These are phyloP conservation scores for Melampsora americana DNA, from an alignment of 1,284 basidiomycete species.

Conservation along the genomic window DNA sequence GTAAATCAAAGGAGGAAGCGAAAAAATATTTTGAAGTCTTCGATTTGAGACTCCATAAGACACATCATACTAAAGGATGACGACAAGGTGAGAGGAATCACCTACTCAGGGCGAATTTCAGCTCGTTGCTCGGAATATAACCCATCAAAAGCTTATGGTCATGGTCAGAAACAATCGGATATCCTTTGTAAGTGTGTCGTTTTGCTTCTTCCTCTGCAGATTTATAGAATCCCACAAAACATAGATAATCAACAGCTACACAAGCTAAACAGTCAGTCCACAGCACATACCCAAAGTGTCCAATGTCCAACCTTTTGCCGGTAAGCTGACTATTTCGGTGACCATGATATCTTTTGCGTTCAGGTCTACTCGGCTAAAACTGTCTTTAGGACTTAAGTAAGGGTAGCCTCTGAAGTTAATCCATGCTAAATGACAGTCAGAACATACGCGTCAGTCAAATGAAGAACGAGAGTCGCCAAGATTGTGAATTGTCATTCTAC, in stretches of 20 bases:
- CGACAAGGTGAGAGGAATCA: not conserved
- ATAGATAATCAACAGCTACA: not conserved
- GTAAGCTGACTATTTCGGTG: slow-evolving; percentile 51
- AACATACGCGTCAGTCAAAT: not conserved
- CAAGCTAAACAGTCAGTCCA: not conserved
- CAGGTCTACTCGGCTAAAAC: slow-evolving; percentile 66
- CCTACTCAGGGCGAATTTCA: slow-evolving; percentile 38
- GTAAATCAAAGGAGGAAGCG: not conserved
- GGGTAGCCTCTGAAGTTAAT: slow-evolving; percentile 62
- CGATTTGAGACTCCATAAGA: not conserved
- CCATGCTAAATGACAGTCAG: slow-evolving; percentile 46
- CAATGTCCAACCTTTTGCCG: slow-evolving; percentile 54
- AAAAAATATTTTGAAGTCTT: not conserved
- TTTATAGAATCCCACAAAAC: not conserved
- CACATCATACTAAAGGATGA: no score
- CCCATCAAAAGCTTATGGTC: slow-evolving; percentile 25
- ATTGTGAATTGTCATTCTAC: slow-evolving; percentile 56
- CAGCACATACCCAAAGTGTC: slow-evolving; percentile 58
- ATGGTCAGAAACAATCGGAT: slow-evolving; percentile 26
- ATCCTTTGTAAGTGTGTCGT: slow-evolving; percentile 36
- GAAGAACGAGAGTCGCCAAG: slow-evolving; percentile 61
- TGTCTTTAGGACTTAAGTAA: slow-evolving; percentile 66
- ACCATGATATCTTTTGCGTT: slow-evolving; percentile 66
- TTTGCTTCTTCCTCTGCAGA: slow-evolving; percentile 13
- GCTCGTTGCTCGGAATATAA: slow-evolving; percentile 37